Evolutionary conservation across 768 basidiomycete species (phyloP), one percentile per base, ranked within the genome.

Genomic region (Mycena epipterygia): DNA sequence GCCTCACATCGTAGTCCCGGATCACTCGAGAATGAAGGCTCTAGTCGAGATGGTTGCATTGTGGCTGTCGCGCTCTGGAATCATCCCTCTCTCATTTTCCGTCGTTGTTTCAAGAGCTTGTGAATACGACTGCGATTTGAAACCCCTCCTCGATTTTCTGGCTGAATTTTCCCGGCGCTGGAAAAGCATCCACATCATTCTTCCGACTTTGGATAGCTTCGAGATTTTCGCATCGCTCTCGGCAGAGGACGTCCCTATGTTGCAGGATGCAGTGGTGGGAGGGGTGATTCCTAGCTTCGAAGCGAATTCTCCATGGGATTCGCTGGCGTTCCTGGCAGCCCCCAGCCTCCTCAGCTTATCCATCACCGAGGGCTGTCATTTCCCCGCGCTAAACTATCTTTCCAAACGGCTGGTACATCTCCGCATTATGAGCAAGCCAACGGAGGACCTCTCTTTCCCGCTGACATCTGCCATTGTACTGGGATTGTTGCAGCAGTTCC

Each of bases 61-160:
- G 12, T 64, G 62, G 62, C 25, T 64, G 5, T 29, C 23, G 14
- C 62, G 62, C 9, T 64, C 62, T 3, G 62, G 62, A 30, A 29
- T 41, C 17, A 21, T 64, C 5, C 59, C 59, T 19, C 44, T 60
- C 14, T 46, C 44, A 2, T 32, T 60, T 9, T 60, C 59, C 12
- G 5, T 60, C 5, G 17, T 9, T 3, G 5, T 46, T 19, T 46
- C 42, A 3, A 13, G 23, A 32, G 4, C 23, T 1, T 5, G 3
- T 14, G 16, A 13, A 21, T 13, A 3, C 2, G 42, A 46, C 5
- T 23, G 30, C 27, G 27, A 48, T 33, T 7, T 13, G 5, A 32
- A 42, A 21, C 19, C 44, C 1, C 5, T 60, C 2, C 14, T 60
- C 1, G 5, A 12, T 5, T 23, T 44, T 3, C 30, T 60, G 3